A percentile compares a stretch with the other conserved stretches of the same genome.
Conservation (phyloP, 1,139 yeast species). For the Yamadazyma dendronema region DNA sequence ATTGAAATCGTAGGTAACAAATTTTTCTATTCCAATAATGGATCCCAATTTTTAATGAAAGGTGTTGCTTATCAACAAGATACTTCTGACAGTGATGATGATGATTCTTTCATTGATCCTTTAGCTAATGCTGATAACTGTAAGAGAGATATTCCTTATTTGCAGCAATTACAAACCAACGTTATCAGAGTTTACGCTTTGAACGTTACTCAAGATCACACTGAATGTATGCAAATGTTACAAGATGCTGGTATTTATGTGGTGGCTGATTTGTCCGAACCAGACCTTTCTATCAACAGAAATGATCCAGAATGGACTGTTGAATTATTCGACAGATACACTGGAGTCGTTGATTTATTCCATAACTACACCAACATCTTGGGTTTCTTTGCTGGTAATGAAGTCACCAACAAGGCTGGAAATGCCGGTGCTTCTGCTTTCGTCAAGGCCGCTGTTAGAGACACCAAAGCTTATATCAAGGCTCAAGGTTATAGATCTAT, state of each 20-base stretch:
- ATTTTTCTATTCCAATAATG: constrained; percentile 74
- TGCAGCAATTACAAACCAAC: constrained; percentile 77
- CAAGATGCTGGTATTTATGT: constrained; percentile 88
- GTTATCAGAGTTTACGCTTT: constrained; percentile 67
- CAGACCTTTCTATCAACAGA: constrained; percentile 73
- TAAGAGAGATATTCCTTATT: constrained; percentile 74
- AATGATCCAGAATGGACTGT: constrained; percentile 71
- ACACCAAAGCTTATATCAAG: constrained; percentile 77
- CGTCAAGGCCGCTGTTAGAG: constrained; percentile 89
- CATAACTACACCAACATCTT: constrained; percentile 77
- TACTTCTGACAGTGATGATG: constrained; percentile 51
- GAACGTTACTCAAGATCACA: constrained; percentile 77
- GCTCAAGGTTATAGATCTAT: constrained; percentile 67
- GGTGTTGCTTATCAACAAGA: constrained; percentile 81
- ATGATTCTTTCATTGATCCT: constrained; percentile 58
- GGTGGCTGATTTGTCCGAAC: constrained; percentile 83
- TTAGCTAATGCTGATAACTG: constrained; percentile 70
- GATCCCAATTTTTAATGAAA: constrained; percentile 75
- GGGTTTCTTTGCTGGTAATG: constrained; percentile 95
- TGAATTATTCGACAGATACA: constrained; percentile 68
- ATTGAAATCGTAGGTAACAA: constrained; percentile 69
- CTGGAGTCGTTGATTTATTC: constrained; percentile 80
- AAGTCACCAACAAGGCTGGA: constrained; percentile 56
- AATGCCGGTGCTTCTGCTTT: constrained; percentile 73
- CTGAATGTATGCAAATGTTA: constrained; percentile 82